Percentiles rank a stretch among this genome's conserved stretches.
phyloP scores from a whole-genome alignment of 163 green algal genomes.

The Chlorella variabilis region DNA sequence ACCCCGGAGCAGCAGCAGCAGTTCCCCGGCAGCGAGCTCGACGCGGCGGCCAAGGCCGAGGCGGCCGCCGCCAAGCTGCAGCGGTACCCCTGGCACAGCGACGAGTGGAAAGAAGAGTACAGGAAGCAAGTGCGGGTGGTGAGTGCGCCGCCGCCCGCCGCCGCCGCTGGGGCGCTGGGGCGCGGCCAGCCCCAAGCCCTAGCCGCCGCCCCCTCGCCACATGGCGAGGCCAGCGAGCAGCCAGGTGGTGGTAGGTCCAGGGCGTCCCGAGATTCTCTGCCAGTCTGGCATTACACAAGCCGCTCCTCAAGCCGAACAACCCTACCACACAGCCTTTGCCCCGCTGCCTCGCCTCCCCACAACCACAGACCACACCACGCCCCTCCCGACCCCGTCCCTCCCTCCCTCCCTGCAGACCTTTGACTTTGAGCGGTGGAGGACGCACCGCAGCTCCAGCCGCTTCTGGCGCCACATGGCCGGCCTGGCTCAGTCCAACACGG shows the following conservation, averaged over 20 bases:
- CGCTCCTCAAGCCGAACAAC: too few relatives aligned
- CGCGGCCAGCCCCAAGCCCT: too few relatives aligned
- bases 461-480: conserved; percentile 68
- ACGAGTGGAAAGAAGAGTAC: conserved; percentile 5
- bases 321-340: too few relatives aligned
- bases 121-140: not conserved
- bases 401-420: conserved; percentile 13
- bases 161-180: too few relatives aligned
- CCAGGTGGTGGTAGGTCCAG: too few relatives aligned
- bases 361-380: not conserved
- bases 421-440: conserved; percentile 31
- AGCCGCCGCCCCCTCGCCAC: too few relatives aligned
- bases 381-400: not conserved
- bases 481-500: conserved; percentile 20
- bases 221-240: too few relatives aligned
- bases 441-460: conserved; percentile 56
- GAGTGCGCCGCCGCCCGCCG: too few relatives aligned
- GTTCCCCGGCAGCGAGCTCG: not conserved
- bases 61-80: not conserved
- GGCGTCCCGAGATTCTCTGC: too few relatives aligned
- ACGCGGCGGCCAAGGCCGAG: not conserved
- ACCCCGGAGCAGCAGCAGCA: conserved; percentile 1
- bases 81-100: conserved; percentile 1
- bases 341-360: not conserved
- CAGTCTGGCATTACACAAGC: too few relatives aligned